A percentile compares a stretch with the other conserved stretches of the same genome.
Conservation (phyloP, 805 yeast species). For the Kluyveromyces siamensis region DNA sequence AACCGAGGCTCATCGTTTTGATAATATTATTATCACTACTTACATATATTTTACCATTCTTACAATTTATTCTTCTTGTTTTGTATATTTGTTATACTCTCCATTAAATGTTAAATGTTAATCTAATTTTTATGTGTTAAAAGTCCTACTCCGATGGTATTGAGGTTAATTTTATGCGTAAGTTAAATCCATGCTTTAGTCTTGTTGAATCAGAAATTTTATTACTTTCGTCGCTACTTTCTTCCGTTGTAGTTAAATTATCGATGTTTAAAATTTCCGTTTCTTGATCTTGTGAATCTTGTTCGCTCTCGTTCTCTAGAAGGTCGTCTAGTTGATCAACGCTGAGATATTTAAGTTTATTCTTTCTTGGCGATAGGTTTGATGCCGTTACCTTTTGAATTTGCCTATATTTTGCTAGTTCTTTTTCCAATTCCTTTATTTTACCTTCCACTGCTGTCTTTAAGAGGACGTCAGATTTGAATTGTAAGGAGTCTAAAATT, state of each 20-base stretch:
- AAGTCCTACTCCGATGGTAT: neutral
- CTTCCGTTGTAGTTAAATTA: neutral
- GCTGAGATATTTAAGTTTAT: neutral
- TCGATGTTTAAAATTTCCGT: neutral
- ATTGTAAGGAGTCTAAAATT: neutral
- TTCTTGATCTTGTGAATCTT: neutral
- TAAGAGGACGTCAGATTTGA: conserved; percentile 1
- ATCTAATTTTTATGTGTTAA: neutral
- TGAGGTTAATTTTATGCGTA: conserved; percentile 1
- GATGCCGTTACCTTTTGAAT: neutral
- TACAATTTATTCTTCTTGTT: neutral
- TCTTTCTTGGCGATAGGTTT: neutral
- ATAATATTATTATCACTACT: neutral
- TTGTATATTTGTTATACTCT: neutral
- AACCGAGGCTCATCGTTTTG: no score
- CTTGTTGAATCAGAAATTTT: neutral
- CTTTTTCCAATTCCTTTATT: conserved; percentile 22
- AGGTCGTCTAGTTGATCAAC: neutral
- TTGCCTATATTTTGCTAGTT: conserved; percentile 18
- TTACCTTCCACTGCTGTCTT: conserved; percentile 17
- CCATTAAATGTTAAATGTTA: neutral
- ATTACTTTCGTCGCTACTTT: neutral
- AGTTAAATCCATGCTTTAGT: conserved; percentile 2
- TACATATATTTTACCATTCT: neutral
- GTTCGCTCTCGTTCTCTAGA: neutral